These are phyloP conservation scores for Coniochaeta ligniaria DNA, from an alignment of 2,329 filamentous ascomycete genomes.

Conservation along the genomic window DNA sequence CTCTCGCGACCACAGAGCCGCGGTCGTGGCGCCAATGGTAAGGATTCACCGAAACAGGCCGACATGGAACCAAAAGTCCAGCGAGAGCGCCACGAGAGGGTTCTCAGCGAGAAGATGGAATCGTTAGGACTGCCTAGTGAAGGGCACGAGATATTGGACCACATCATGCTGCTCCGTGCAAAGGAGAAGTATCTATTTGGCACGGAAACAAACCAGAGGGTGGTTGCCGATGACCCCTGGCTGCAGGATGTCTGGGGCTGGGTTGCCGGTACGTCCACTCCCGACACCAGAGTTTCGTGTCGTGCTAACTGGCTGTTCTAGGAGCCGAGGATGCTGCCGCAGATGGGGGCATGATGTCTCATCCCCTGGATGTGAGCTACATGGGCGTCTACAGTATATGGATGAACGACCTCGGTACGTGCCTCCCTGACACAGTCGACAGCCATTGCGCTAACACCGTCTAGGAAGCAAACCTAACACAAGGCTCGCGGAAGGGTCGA, in stretches of 20 bases:
- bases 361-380: constrained; percentile 65
- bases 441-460: constrained; percentile 8
- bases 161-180: constrained; percentile 52
- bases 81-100: constrained; percentile 49
- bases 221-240: constrained; percentile 67
- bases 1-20: constrained; percentile 4
- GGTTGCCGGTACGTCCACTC: constrained; percentile 47
- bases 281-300: not conserved
- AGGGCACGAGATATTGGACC: constrained; percentile 46
- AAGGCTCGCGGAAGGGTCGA: constrained; percentile 37
- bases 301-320: constrained; percentile 19
- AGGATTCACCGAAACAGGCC: not conserved
- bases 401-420: constrained; percentile 58
- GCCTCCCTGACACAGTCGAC: constrained; percentile 1
- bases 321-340: constrained; percentile 57
- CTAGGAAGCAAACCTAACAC: constrained; percentile 39
- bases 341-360: constrained; percentile 63
- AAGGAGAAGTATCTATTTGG: constrained; percentile 59
- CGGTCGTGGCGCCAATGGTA: not conserved
- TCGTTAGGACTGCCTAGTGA: constrained; percentile 40
- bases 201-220: constrained; percentile 54
- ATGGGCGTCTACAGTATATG: constrained; percentile 68
- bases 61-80: constrained; percentile 35
- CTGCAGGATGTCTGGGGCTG: constrained; percentile 75
- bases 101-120: constrained; percentile 37